phyloP scores from a whole-genome alignment of 164 flowering plant species.

The Santalum album region DNA sequence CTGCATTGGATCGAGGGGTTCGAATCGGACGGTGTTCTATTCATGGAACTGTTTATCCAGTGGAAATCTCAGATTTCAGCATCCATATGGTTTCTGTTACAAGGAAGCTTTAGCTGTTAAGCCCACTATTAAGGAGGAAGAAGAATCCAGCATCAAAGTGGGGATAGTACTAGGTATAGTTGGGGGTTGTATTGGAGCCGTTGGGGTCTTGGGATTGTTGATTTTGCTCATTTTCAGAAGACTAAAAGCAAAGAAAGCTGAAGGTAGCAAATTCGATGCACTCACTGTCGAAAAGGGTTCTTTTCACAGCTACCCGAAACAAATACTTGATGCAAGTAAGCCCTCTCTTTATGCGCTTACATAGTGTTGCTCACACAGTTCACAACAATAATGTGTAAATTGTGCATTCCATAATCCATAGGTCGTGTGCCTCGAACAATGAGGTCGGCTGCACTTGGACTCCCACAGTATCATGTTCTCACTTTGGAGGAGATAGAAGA shows the following conservation, averaged over 20 bases:
- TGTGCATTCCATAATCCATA: constrained; percentile 12
- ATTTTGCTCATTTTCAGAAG: constrained; percentile 25
- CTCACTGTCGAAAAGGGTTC: constrained; percentile 28
- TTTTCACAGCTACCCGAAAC: constrained; percentile 30
- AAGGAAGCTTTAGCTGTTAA: not conserved
- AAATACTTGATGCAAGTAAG: too few relatives aligned
- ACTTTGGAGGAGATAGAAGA: constrained; percentile 79
- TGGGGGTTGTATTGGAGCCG: constrained; percentile 35
- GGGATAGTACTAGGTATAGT: constrained; percentile 47
- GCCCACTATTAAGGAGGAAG: not conserved
- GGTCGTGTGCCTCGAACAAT: constrained; percentile 44
- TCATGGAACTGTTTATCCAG: not conserved
- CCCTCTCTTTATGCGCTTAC: not conserved
- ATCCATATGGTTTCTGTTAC: not conserved
- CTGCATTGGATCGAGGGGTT: constrained; percentile 39
- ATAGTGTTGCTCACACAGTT: too few relatives aligned
- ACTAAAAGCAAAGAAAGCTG: constrained; percentile 10
- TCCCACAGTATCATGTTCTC: constrained; percentile 56
- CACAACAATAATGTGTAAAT: not conserved
- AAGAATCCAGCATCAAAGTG: constrained; percentile 30
- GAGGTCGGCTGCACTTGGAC: constrained; percentile 47
- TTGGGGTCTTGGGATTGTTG: constrained; percentile 24
- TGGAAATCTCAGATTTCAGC: not conserved
- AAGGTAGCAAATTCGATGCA: constrained; percentile 12
- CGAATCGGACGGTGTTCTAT: not conserved